These are phyloP conservation scores for Salvia rosmarinus DNA, from an alignment of 257 asterid genomes.

Conservation along the genomic window DNA sequence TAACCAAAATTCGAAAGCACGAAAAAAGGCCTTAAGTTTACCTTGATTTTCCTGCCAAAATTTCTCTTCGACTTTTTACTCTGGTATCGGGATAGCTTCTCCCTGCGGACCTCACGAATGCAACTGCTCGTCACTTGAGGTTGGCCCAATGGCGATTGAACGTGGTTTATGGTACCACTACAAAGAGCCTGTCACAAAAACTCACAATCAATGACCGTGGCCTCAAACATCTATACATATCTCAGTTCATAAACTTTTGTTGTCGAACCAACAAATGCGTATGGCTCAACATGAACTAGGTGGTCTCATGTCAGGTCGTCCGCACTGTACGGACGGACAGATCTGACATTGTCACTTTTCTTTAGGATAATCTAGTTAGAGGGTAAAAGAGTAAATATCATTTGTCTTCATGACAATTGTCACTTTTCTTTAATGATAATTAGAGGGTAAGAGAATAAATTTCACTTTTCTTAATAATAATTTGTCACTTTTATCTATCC, in stretches of 20 bases:
- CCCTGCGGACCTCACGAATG: slow-evolving; percentile 73
- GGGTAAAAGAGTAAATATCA: no score
- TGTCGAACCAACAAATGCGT: slow-evolving; percentile 2
- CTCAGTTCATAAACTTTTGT: slow-evolving; percentile 49
- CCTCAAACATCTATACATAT: slow-evolving; percentile 58
- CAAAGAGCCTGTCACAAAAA: slow-evolving; percentile 88
- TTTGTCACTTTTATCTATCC: no score
- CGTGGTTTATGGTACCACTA: slow-evolving; percentile 45
- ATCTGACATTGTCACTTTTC: no score
- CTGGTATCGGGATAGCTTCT: slow-evolving; percentile 83
- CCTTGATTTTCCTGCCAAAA: slow-evolving; percentile 93
- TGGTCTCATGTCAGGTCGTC: no score
- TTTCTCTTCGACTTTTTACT: slow-evolving; percentile 85
- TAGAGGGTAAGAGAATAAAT: no score
- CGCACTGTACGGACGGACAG: no score
- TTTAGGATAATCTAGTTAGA: no score
- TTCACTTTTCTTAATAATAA: no score
- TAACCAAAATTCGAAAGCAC: background rate
- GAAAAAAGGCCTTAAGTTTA: slow-evolving; percentile 15
- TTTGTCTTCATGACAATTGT: no score
- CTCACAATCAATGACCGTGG: slow-evolving; percentile 62
- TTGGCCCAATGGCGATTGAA: slow-evolving; percentile 56
- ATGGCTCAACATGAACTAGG: slow-evolving; percentile 18
- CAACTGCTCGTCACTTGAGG: slow-evolving; percentile 45
- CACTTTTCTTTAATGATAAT: no score